A percentile compares a stretch with the other conserved stretches of the same genome.
Evolutionary conservation across 1,139 yeast species (phyloP).

Genomic region (Fermentozyma sake): DNA sequence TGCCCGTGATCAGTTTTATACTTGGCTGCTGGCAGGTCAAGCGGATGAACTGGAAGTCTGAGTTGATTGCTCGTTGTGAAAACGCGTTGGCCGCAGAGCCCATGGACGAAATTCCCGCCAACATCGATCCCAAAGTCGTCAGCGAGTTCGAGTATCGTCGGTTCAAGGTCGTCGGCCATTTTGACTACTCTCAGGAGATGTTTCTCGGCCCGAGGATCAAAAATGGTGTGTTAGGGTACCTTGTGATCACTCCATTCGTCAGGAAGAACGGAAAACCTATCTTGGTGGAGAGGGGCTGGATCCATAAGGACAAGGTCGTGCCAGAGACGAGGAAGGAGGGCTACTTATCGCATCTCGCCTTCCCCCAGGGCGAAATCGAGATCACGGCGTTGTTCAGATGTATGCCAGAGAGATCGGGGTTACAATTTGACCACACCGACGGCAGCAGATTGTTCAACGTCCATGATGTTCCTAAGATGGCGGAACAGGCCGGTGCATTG

Average conservation of each 20-base stretch:
- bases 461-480: slow-evolving; percentile 81
- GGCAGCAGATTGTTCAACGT: slow-evolving; percentile 62
- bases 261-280: slow-evolving; percentile 64
- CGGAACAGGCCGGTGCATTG: slow-evolving; percentile 57
- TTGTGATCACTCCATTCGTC: slow-evolving; percentile 76
- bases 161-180: slow-evolving; percentile 69
- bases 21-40: slow-evolving; percentile 93
- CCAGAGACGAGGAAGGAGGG: slow-evolving; percentile 53
- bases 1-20: slow-evolving; percentile 84
- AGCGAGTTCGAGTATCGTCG: slow-evolving; percentile 75
- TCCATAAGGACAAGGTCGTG: slow-evolving; percentile 64
- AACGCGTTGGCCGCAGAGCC: slow-evolving; percentile 74
- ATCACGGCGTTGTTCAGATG: slow-evolving; percentile 69
- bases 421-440: slow-evolving; percentile 73
- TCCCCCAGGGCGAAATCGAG: slow-evolving; percentile 72
- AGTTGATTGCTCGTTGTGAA: slow-evolving; percentile 76
- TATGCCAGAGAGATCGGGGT: slow-evolving; percentile 63
- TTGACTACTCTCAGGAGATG: slow-evolving; percentile 82
- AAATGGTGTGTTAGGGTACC: slow-evolving; percentile 75
- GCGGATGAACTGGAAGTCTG: slow-evolving; percentile 85
- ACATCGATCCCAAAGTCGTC: slow-evolving; percentile 51
- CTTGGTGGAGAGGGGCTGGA: slow-evolving; percentile 91
- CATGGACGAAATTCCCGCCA: slow-evolving; percentile 58
- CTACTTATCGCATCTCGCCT: slow-evolving; percentile 56
- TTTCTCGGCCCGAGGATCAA: slow-evolving; percentile 86